phyloP scores from a whole-genome alignment of 352 stramenopile species.

The Globisporangium orthogonon region DNA sequence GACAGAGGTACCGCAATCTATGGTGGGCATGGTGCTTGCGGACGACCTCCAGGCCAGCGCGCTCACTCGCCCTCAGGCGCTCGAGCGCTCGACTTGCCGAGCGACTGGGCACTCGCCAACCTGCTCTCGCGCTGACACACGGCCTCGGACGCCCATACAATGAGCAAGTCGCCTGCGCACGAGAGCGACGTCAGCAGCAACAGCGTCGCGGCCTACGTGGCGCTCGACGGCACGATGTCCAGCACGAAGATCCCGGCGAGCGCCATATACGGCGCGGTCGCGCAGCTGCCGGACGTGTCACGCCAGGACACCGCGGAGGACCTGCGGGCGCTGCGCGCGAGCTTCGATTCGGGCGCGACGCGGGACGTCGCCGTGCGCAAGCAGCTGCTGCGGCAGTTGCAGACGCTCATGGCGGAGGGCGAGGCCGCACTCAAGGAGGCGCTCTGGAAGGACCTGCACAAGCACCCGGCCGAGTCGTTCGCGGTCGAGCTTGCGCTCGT shows the following conservation, averaged over 20 bases:
- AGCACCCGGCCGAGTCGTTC: conserved; percentile 61
- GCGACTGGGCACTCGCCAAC: too few relatives aligned
- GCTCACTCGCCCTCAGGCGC: too few relatives aligned
- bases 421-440: conserved; percentile 36
- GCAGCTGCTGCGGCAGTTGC: conserved; percentile 39
- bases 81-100: too few relatives aligned
- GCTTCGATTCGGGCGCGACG: conserved; percentile 42
- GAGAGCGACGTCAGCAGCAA: background rate
- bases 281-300: conserved; percentile 31
- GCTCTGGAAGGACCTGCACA: conserved; percentile 63
- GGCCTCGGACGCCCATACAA: too few relatives aligned
- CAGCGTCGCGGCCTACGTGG: background rate
- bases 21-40: too few relatives aligned
- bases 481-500: conserved; percentile 43
- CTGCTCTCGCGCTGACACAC: too few relatives aligned
- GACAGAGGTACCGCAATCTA: too few relatives aligned
- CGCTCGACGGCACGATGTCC: background rate
- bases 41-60: too few relatives aligned
- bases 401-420: conserved; percentile 44
- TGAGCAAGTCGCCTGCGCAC: too few relatives aligned
- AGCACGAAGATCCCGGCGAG: background rate
- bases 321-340: conserved; percentile 39
- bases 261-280: conserved; percentile 5
- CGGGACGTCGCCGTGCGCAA: conserved; percentile 33
- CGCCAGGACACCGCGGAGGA: conserved; percentile 44